A percentile compares a stretch with the other conserved stretches of the same genome.
These are phyloP conservation scores for Nitzschia sp. DNA, from an alignment of 108 stramenopile genomes.

Conservation along the genomic window DNA sequence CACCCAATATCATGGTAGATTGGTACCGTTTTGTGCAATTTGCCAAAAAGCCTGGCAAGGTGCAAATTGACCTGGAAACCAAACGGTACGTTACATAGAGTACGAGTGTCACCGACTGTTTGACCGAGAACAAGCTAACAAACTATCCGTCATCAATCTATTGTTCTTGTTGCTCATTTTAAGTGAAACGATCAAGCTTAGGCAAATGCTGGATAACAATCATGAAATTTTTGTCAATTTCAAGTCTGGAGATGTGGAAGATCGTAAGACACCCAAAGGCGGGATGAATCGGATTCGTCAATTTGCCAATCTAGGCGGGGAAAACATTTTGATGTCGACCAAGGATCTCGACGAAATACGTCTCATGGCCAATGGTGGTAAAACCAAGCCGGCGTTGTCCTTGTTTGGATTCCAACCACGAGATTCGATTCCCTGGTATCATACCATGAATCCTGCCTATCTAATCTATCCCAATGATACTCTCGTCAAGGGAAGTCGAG, in stretches of 20 bases:
- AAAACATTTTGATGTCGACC: constrained; percentile 27
- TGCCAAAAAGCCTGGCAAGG: constrained; percentile 51
- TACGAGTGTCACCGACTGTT: too few species aligned
- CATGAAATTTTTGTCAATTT: constrained; percentile 28
- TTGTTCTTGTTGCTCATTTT: neutral
- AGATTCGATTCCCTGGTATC: constrained; percentile 40
- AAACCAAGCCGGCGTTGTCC: constrained; percentile 37
- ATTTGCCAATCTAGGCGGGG: constrained; percentile 41
- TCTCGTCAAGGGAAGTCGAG: constrained; percentile 44
- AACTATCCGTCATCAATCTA: neutral
- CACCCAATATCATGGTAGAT: constrained; percentile 69
- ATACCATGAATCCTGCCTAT: constrained; percentile 32
- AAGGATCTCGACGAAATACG: constrained; percentile 33
- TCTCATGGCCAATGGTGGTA: constrained; percentile 36
- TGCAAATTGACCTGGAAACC: constrained; percentile 57
- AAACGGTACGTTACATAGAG: constrained; percentile 50
- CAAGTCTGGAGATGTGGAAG: constrained; percentile 10
- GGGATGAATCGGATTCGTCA: constrained; percentile 34
- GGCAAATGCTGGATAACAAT: constrained; percentile 13
- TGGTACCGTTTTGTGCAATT: constrained; percentile 55
- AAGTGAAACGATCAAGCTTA: constrained; percentile 28
- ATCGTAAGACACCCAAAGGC: constrained; percentile 25
- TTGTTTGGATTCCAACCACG: constrained; percentile 66
- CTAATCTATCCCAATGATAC: constrained; percentile 59
- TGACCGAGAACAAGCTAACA: too few species aligned